Base-by-base conservation (phyloP, 371 early-diverging fungal species). In the Mortierella sp. region DNA sequence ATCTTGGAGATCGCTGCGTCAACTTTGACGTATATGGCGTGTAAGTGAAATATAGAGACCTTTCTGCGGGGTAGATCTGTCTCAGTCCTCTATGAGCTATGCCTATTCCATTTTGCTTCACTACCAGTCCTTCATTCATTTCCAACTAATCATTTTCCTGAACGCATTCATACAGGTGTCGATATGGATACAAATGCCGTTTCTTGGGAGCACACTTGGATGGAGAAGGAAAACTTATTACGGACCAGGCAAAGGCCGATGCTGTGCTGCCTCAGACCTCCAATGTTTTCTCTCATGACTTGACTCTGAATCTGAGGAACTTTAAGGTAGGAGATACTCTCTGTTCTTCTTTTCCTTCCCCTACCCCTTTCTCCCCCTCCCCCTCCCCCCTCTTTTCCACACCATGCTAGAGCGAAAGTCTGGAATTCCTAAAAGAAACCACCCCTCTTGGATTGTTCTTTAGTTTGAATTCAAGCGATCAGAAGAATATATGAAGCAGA, bases 141-240 rank as follows among this genome's bases (percentile, higher is more conserved):
- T 37, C 37, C 9, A 9, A 9, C 37, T 37, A 37, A 37, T 37
- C 37, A 37, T 9, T 5, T 9, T 37, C 9, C 9, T 9, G 37
- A 37, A 37, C 9, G 37, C 37, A 37, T 9, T 37, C 37, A 37
- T 26, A 6, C 68, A 87, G 87, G 44, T 91, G 90, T 65, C 83
- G 77, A 6, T 84, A 84, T 69, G 94, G 97, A 5, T 81, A 93
- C 58, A 90, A 89, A 58, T 97, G 98, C 83, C 85, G 97, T 16
- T 96, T 72, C 70, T 83, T 94, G 25, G 76, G 75, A 2, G 90
- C 89, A 4, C 97, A 98, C 80, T 74, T 91, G 23, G 84, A 83
- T 45, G 74, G 75, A 15, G 85, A 88, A 26, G 85, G 82, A 7
- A 85, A 83, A 14, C 71, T 86, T 50, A 60, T 88, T 25, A 88